Conservation (phyloP, 495 filamentous ascomycete species). For the Hyaloscypha finlandica region DNA sequence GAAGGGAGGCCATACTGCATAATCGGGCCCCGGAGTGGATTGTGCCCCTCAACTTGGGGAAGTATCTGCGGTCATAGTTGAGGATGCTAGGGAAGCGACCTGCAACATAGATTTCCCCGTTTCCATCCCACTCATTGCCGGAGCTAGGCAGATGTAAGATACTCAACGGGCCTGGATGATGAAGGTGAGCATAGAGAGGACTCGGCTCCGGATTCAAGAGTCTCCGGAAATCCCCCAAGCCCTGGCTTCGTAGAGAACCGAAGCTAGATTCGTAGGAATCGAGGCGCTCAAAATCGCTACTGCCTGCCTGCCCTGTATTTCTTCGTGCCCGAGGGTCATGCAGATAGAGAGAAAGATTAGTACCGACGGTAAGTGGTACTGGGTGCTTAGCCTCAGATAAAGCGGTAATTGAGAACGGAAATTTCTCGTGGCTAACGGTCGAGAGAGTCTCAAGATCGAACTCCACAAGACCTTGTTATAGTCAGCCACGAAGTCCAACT, state of each 20-base stretch:
- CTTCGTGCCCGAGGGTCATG: conserved; percentile 66
- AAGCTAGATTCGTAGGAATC: conserved; percentile 31
- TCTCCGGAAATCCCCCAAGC: conserved; percentile 37
- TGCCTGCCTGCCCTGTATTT: conserved; percentile 19
- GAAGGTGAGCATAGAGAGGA: conserved; percentile 69
- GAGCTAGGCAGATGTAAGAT: conserved; percentile 74
- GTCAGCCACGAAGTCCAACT: conserved; percentile 10
- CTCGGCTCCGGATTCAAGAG: conserved; percentile 40
- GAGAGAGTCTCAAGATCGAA: conserved; percentile 80
- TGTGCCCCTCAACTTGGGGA: conserved; percentile 74
- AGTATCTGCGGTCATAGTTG: conserved; percentile 84
- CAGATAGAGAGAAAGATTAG: conserved; percentile 78
- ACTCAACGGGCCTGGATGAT: conserved; percentile 78
- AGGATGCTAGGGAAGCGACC: conserved; percentile 90
- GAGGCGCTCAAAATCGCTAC: conserved; percentile 34
- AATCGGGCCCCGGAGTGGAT: conserved; percentile 83
- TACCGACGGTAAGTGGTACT: conserved; percentile 83
- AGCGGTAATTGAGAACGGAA: conserved; percentile 81
- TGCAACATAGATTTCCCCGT: conserved; percentile 75
- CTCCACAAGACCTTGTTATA: conserved; percentile 63
- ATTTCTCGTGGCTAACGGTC: conserved; percentile 69
- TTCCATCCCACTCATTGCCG: conserved; percentile 47
- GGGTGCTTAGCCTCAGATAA: conserved; percentile 74
- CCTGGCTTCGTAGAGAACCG: conserved; percentile 19
- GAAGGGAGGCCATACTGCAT: conserved; percentile 74